Evolutionary conservation across 139 green algal genomes (phyloP), one percentile per base, ranked within the genome.

Genomic region (Chlamydomonas sp.): DNA sequence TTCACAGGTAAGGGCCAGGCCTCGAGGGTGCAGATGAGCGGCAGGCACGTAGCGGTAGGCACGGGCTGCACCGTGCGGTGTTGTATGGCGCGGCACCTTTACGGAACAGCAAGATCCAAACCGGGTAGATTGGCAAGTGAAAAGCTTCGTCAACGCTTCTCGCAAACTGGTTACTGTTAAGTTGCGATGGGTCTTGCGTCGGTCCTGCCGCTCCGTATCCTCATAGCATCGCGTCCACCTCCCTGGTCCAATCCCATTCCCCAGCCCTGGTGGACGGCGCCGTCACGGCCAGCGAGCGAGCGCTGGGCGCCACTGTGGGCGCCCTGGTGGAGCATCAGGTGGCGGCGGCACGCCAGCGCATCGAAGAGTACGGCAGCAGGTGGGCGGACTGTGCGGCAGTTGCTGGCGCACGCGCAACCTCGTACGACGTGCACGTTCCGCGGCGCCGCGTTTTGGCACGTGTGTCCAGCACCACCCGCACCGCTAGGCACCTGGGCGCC

Each of bases 321-420:
- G 57, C 75, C 31, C 85, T 90, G 31, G 79, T 93, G 58, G 58
- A 79, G 31, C 58, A 77, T 3, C 91, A 94, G 85, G 78, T 94
- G 78, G 62, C 69, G 31, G 80, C 79, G 20, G 91, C 89, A 8
- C 66, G 83, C 5, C 15, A 77, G 15, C 89, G 85, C 49, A 78
- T 92, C 9, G 16, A 82, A 49, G 74, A 90, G 63, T 94, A 93
- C 73, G 88, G 89, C 5, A 79, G 92, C 82, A 92, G 90, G 91
- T 94, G 85, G 3, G 90, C 1, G 17, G 10, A 17, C 2, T 1
- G n/a, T 12, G 59, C 17, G 63, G 66, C 8, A 15, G 15, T 20
- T 76, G 14, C 10, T 57, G 18, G 69, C 20, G 16, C 63, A 64
- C 62, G 49, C 4, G 31, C 84, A 59, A 14, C 6, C 10, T 15